Evolutionary conservation across 31 red algal species (phyloP).

Genomic region (Pterothamnion heteromorphum): DNA sequence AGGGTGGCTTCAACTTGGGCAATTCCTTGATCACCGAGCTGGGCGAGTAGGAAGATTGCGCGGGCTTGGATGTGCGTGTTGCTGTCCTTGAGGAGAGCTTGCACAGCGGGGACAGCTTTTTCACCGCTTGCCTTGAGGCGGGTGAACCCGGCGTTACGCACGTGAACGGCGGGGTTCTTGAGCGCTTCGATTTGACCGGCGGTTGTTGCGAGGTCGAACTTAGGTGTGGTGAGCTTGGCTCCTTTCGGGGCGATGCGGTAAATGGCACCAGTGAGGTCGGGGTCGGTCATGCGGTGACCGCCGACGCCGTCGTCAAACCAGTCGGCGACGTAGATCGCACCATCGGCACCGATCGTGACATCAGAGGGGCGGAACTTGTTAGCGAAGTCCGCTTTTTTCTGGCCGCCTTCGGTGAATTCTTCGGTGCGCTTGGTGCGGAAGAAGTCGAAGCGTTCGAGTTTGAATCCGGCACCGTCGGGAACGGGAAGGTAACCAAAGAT

Average conservation of each 20-base stretch:
- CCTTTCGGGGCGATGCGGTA: neutral
- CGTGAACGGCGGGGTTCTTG: neutral
- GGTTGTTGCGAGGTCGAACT: neutral
- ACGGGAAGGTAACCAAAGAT: neutral
- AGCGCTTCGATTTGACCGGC: neutral
- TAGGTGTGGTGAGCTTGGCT: neutral
- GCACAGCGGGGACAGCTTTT: neutral
- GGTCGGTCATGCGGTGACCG: neutral
- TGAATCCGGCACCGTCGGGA: neutral
- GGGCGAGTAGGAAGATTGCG: neutral
- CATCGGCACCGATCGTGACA: neutral
- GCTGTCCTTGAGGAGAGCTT: neutral
- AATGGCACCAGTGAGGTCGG: neutral
- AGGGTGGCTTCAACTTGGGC: neutral
- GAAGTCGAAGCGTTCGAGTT: neutral
- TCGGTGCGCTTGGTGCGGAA: neutral
- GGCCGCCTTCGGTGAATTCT: neutral
- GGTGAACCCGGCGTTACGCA: neutral
- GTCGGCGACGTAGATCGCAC: neutral
- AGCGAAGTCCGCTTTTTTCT: neutral
- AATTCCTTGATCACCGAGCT: neutral
- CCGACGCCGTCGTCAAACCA: neutral
- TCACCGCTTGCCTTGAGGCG: neutral
- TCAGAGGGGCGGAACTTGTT: neutral
- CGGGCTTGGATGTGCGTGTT: neutral